Evolutionary conservation across 2,329 filamentous ascomycete species (phyloP).

Genomic region (Trichothecium roseum): DNA sequence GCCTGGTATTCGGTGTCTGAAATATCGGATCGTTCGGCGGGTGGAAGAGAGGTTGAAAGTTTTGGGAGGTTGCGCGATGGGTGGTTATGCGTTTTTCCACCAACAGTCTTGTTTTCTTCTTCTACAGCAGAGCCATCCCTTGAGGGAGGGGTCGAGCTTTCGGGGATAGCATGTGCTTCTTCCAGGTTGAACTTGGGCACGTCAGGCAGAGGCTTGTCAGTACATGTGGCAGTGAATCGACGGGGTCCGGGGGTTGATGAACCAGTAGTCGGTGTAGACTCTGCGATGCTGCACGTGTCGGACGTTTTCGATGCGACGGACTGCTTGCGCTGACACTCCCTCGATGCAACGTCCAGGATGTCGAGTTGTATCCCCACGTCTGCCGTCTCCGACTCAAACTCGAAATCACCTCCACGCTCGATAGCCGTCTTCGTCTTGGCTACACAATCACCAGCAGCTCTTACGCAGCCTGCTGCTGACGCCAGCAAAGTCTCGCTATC

Average conservation of each 20-base stretch:
- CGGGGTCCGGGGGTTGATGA: constrained; percentile 24
- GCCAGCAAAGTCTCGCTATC: constrained; percentile 66
- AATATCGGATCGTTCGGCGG: constrained; percentile 38
- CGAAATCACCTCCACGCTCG: constrained; percentile 83
- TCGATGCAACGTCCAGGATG: constrained; percentile 32
- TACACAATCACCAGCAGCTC: constrained; percentile 83
- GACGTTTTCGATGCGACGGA: constrained; percentile 22
- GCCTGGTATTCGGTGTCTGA: constrained; percentile 38
- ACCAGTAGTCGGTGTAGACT: constrained; percentile 25
- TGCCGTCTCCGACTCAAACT: constrained; percentile 60
- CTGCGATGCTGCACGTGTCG: constrained; percentile 26
- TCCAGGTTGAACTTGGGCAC: constrained; percentile 46
- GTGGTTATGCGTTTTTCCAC: constrained; percentile 31
- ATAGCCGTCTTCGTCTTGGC: constrained; percentile 77
- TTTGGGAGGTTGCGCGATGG: constrained; percentile 46
- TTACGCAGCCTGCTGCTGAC: constrained; percentile 79
- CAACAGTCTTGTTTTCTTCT: constrained; percentile 29
- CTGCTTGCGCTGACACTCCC: constrained; percentile 20
- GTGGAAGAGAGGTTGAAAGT: constrained; percentile 39
- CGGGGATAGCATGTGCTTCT: constrained; percentile 14
- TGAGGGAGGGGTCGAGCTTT: constrained; percentile 25
- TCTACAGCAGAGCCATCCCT: constrained; percentile 32
- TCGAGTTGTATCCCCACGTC: constrained; percentile 43
- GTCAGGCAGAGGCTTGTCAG: constrained; percentile 59
- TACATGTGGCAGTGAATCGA: constrained; percentile 30